A percentile compares a stretch with the other conserved stretches of the same genome.
Conservation (phyloP, 148 eudicot species). For the Rhododendron williamsianum region DNA sequence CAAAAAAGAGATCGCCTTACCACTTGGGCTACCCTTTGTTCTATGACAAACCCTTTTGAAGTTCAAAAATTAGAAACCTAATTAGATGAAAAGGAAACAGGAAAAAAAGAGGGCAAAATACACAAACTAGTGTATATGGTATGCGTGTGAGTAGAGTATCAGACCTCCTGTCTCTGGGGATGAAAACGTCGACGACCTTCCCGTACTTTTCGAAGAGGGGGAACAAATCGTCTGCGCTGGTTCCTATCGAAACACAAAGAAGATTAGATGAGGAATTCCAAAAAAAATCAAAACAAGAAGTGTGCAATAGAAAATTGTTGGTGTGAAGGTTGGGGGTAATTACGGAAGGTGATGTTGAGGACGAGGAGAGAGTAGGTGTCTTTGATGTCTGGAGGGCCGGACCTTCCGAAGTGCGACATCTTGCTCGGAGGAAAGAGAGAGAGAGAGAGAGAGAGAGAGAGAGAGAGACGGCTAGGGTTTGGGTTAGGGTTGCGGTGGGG, state of each 20-base stretch:
- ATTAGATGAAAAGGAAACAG: neutral
- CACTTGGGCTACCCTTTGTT: neutral
- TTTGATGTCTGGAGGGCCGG: slow-evolving; percentile 69
- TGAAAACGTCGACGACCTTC: slow-evolving; percentile 76
- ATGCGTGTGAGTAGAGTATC: neutral
- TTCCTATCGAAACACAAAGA: slow-evolving; percentile 28
- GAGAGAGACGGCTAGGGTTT: slow-evolving; percentile 1
- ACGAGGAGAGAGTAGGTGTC: slow-evolving; percentile 83
- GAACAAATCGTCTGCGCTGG: slow-evolving; percentile 65
- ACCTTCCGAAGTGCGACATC: slow-evolving; percentile 78
- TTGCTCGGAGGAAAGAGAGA: neutral
- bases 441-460: slow-evolving; percentile 7
- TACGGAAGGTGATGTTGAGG: slow-evolving; percentile 80
- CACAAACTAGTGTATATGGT: neutral
- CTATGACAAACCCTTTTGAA: neutral
- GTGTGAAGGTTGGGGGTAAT: neutral
- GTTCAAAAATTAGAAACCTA: neutral
- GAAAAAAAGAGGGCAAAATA: neutral
- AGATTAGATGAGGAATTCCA: neutral
- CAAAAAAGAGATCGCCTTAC: neutral
- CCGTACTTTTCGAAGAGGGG: slow-evolving; percentile 77
- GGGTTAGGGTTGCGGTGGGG: neutral
- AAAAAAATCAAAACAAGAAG: neutral
- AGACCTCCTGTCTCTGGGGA: slow-evolving; percentile 74
- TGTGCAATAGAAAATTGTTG: neutral